These are phyloP conservation scores for Thelonectria rubi DNA, from an alignment of 2,329 filamentous ascomycete genomes.

Conservation along the genomic window DNA sequence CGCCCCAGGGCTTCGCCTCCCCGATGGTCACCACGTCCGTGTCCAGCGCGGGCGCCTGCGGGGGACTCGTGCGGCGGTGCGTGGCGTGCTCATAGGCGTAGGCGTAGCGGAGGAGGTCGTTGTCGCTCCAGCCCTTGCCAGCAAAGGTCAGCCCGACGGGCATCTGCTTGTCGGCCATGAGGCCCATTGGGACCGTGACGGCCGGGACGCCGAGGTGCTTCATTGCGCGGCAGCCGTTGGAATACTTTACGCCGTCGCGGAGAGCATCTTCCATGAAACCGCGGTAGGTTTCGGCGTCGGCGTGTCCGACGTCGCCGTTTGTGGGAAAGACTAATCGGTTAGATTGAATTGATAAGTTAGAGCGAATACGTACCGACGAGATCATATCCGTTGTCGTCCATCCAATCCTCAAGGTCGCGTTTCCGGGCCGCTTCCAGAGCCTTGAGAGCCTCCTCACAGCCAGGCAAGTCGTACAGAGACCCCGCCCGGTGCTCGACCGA, in stretches of 20 bases:
- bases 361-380: not conserved
- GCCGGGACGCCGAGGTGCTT: slow-evolving; percentile 23
- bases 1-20: not conserved
- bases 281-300: slow-evolving; percentile 7
- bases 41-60: not conserved
- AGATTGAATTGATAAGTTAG: not conserved
- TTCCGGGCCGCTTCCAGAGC: slow-evolving; percentile 60
- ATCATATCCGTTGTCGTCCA: slow-evolving; percentile 10
- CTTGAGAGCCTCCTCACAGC: slow-evolving; percentile 20
- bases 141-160: slow-evolving; percentile 23
- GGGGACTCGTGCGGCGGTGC: slow-evolving; percentile 4
- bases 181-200: slow-evolving; percentile 24
- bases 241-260: slow-evolving; percentile 19
- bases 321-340: slow-evolving; percentile 14
- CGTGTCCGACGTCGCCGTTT: slow-evolving; percentile 15
- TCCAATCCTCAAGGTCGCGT: slow-evolving; percentile 56
- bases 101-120: slow-evolving; percentile 5
- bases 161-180: slow-evolving; percentile 20
- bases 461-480: slow-evolving; percentile 14
- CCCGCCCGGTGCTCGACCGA: not conserved
- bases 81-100: slow-evolving; percentile 11
- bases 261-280: slow-evolving; percentile 6
- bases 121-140: slow-evolving; percentile 12
- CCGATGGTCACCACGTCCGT: not conserved
- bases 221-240: slow-evolving; percentile 22